A percentile compares a stretch with the other conserved stretches of the same genome.
Evolutionary conservation across 306 rosid genomes (phyloP).

Genomic region (Sindora glabra): DNA sequence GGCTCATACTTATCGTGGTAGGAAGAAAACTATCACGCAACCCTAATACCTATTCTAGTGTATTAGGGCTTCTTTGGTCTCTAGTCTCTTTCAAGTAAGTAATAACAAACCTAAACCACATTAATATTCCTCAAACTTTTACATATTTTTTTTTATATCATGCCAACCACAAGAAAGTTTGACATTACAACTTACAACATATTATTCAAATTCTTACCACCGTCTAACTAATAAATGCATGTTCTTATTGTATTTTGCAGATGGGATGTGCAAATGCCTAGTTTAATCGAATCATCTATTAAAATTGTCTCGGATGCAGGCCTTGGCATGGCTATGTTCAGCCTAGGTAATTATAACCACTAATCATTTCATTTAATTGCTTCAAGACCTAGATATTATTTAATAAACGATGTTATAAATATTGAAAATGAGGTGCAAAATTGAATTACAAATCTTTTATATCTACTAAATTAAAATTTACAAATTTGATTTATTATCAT

Average conservation of each 20-base stretch:
- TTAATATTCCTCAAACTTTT: background rate
- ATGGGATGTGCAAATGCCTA: slow-evolving; percentile 81
- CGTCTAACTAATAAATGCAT: too few species aligned
- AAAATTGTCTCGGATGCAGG: slow-evolving; percentile 89
- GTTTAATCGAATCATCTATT: slow-evolving; percentile 61
- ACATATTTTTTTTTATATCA: too few species aligned
- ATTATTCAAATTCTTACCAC: too few species aligned
- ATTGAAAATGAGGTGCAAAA: too few species aligned
- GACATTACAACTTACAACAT: too few species aligned
- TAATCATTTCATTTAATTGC: too few species aligned
- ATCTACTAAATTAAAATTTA: too few species aligned
- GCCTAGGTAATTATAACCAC: slow-evolving; percentile 53
- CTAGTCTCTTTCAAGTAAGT: slow-evolving; percentile 70
- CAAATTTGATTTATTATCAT: too few species aligned
- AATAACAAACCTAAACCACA: background rate
- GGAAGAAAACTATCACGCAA: slow-evolving; percentile 81
- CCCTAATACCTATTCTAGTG: slow-evolving; percentile 86
- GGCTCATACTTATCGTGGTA: slow-evolving; percentile 79
- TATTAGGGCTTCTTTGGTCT: slow-evolving; percentile 86
- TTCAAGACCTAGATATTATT: too few species aligned
- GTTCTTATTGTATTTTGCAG: slow-evolving; percentile 26
- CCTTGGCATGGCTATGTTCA: slow-evolving; percentile 98
- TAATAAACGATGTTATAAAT: too few species aligned
- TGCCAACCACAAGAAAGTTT: too few species aligned
- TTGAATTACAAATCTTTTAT: too few species aligned